Conservation (phyloP, 495 filamentous ascomycete genomes). For the Choiromyces venosus region DNA sequence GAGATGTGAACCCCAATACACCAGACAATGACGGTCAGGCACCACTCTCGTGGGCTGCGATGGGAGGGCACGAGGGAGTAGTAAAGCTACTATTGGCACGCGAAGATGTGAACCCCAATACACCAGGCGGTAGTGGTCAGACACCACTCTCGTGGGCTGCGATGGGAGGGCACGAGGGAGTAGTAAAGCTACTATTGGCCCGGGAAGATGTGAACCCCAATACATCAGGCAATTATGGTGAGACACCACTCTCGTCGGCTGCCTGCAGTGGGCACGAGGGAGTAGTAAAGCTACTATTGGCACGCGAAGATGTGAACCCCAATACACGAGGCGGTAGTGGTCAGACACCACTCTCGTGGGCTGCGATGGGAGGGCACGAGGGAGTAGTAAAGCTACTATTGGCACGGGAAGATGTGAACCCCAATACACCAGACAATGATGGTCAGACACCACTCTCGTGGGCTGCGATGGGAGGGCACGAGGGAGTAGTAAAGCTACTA, state of each 20-base stretch:
- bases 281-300: slow-evolving; percentile 30
- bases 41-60: slow-evolving; percentile 33
- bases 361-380: slow-evolving; percentile 26
- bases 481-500: slow-evolving; percentile 8
- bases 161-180: slow-evolving; percentile 9
- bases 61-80: slow-evolving; percentile 25
- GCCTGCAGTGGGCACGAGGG: slow-evolving; percentile 24
- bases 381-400: slow-evolving; percentile 34
- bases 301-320: slow-evolving; percentile 8
- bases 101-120: slow-evolving; percentile 18
- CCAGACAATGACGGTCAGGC: slow-evolving; percentile 35
- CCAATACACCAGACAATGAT: slow-evolving; percentile 20
- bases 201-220: slow-evolving; percentile 10
- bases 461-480: slow-evolving; percentile 26
- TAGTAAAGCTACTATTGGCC: slow-evolving; percentile 13
- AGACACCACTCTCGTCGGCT: slow-evolving; percentile 26
- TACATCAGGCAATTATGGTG: too few relatives aligned
- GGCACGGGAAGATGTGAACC: slow-evolving; percentile 15
- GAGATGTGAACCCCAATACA: too few relatives aligned
- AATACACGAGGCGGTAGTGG: slow-evolving; percentile 19
- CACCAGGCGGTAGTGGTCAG: neutral
- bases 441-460: slow-evolving; percentile 17
- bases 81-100: slow-evolving; percentile 32
- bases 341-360: slow-evolving; percentile 24
- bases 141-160: slow-evolving; percentile 29